Percentiles rank a stretch among this genome's conserved stretches.
Evolutionary conservation across 495 filamentous ascomycete species (phyloP).

Genomic region (Staphylotrichum longicolle): DNA sequence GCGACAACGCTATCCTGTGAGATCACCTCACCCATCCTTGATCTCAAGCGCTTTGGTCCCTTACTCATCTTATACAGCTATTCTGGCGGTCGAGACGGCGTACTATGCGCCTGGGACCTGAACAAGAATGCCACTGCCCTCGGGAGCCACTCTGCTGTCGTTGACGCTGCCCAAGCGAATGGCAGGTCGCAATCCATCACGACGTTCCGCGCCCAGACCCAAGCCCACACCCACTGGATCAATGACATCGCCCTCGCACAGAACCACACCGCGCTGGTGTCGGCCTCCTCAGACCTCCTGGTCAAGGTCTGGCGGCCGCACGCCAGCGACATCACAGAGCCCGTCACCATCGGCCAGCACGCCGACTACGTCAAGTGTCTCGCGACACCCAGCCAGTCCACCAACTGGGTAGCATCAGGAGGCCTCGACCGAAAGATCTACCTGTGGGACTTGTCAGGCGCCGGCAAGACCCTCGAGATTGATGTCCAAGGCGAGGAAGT

Average conservation of each 20-base stretch:
- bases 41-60: not conserved
- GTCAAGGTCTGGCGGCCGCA: conserved; percentile 95
- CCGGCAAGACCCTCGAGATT: conserved; percentile 80
- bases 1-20: conserved; percentile 82
- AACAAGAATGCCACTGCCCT: conserved; percentile 50
- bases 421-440: conserved; percentile 89
- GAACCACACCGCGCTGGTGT: conserved; percentile 79
- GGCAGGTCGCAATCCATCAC: conserved; percentile 49
- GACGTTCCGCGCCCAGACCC: conserved; percentile 83
- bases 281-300: conserved; percentile 91
- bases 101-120: conserved; percentile 93
- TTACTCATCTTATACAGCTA: conserved; percentile 59
- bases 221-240: conserved; percentile 98
- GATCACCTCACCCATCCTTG: conserved; percentile 36
- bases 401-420: conserved; percentile 93
- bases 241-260: conserved; percentile 91
- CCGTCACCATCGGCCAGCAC: conserved; percentile 86
- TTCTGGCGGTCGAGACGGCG: conserved; percentile 91
- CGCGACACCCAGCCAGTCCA: conserved; percentile 65
- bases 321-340: conserved; percentile 61
- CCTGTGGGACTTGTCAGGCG: conserved; percentile 89
- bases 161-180: conserved; percentile 29
- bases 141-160: conserved; percentile 32
- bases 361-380: conserved; percentile 95
- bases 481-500: conserved; percentile 75